These are phyloP conservation scores for Oxyria digyna DNA, from an alignment of 148 eudicot species.

Conservation along the genomic window DNA sequence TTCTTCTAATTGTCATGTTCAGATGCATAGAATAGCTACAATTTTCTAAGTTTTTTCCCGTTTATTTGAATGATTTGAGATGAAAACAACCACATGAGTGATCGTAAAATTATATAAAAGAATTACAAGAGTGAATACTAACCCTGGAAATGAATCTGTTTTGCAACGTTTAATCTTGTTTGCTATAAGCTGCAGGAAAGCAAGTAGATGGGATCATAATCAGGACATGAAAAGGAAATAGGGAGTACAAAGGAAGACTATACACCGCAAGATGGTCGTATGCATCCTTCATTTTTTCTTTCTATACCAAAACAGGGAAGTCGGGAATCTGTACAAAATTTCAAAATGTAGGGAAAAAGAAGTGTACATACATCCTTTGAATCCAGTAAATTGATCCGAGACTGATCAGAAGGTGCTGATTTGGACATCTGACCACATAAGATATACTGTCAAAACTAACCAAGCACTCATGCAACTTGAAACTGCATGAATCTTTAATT, in stretches of 20 bases:
- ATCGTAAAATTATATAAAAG: neutral
- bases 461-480: neutral
- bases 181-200: slow-evolving; percentile 52
- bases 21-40: neutral
- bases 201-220: slow-evolving; percentile 10
- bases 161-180: slow-evolving; percentile 97
- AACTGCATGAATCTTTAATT: neutral
- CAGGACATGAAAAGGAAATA: slow-evolving; percentile 4
- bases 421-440: slow-evolving; percentile 75
- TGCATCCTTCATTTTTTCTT: too few species aligned
- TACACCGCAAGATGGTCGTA: neutral
- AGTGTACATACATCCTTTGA: slow-evolving; percentile 78
- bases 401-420: slow-evolving; percentile 89
- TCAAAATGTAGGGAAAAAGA: neutral
- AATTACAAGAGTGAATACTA: slow-evolving; percentile 10
- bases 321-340: neutral
- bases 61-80: neutral
- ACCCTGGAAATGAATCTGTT: slow-evolving; percentile 86
- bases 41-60: neutral
- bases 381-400: slow-evolving; percentile 87
- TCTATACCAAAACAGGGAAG: neutral
- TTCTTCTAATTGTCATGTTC: neutral
- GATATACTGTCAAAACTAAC: neutral
- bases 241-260: neutral
- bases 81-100: neutral